Conservation (phyloP, 2,329 filamentous ascomycete species). For the Phaeosphaeriaceae sp. region DNA sequence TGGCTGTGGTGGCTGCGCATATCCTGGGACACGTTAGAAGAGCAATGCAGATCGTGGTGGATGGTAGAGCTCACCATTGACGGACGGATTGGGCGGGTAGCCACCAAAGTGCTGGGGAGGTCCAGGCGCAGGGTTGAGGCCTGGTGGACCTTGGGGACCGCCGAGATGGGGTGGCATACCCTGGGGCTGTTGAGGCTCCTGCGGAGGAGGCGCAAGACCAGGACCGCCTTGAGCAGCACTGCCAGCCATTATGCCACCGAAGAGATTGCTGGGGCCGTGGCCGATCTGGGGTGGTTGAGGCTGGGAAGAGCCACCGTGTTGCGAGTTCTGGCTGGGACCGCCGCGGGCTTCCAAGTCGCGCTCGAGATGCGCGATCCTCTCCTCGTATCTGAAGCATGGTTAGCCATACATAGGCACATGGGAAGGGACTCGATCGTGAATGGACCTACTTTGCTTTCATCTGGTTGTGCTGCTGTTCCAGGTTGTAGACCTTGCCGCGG, state of each 20-base stretch:
- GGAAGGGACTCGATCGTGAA: not conserved
- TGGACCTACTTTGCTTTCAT: constrained; percentile 86
- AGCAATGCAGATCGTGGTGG: not conserved
- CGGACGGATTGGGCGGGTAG: constrained; percentile 68
- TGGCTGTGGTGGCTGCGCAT: constrained; percentile 82
- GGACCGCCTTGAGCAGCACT: constrained; percentile 82
- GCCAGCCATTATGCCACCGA: constrained; percentile 95
- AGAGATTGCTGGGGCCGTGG: constrained; percentile 86
- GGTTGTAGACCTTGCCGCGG: constrained; percentile 87
- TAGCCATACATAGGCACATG: not conserved
- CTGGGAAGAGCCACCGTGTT: constrained; percentile 80
- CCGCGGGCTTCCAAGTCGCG: constrained; percentile 82
- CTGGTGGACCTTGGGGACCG: constrained; percentile 77
- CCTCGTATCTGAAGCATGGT: constrained; percentile 78
- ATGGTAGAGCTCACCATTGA: constrained; percentile 62
- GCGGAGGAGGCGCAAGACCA: constrained; percentile 75
- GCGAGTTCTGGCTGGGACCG: constrained; percentile 71
- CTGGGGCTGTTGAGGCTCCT: constrained; percentile 66
- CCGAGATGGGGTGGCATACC: constrained; percentile 67
- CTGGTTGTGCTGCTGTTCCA: constrained; percentile 87
- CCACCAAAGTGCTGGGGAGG: constrained; percentile 74
- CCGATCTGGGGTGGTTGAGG: constrained; percentile 85
- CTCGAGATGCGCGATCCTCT: constrained; percentile 83
- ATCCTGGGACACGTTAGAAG: constrained; percentile 59
- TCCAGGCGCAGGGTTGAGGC: constrained; percentile 62